These are phyloP conservation scores for Lactarius hatsudake DNA, from an alignment of 768 basidiomycete species.

Conservation along the genomic window DNA sequence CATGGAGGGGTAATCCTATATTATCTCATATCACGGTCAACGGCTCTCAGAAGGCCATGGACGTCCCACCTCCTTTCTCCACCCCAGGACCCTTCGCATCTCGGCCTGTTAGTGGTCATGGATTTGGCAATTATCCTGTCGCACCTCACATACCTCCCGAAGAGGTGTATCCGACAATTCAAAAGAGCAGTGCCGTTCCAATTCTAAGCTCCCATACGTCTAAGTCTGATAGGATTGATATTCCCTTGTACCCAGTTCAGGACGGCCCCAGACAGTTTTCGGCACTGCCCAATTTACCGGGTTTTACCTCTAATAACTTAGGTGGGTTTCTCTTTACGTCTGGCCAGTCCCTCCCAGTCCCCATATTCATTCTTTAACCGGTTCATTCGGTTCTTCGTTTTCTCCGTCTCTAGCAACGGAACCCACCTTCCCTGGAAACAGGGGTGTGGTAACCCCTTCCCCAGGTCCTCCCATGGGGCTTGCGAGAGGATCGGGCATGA, in stretches of 20 bases:
- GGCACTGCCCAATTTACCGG: not conserved
- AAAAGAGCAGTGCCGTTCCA: not conserved
- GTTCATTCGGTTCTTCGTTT: conserved; percentile 45
- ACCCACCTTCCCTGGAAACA: not conserved
- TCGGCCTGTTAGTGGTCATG: not conserved
- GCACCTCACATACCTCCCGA: conserved; percentile 30
- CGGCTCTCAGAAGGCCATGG: not conserved
- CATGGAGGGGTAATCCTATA: not conserved
- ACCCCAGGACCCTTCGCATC: conserved; percentile 45
- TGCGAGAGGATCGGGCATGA: not conserved
- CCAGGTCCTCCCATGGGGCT: not conserved
- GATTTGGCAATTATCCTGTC: not conserved
- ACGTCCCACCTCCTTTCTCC: conserved; percentile 34
- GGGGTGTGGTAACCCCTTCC: not conserved
- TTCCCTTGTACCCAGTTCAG: not conserved
- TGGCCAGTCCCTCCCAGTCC: conserved; percentile 43
- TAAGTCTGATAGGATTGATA: not conserved
- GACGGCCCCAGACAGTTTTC: not conserved
- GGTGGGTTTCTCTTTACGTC: not conserved
- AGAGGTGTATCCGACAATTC: conserved; percentile 9
- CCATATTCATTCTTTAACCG: conserved; percentile 52
- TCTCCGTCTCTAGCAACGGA: conserved; percentile 26
- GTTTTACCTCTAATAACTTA: not conserved
- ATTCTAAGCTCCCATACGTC: not conserved
- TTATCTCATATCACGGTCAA: not conserved